These are phyloP conservation scores for Pichia sp. DNA, from an alignment of 1,139 yeast species.

Conservation along the genomic window DNA sequence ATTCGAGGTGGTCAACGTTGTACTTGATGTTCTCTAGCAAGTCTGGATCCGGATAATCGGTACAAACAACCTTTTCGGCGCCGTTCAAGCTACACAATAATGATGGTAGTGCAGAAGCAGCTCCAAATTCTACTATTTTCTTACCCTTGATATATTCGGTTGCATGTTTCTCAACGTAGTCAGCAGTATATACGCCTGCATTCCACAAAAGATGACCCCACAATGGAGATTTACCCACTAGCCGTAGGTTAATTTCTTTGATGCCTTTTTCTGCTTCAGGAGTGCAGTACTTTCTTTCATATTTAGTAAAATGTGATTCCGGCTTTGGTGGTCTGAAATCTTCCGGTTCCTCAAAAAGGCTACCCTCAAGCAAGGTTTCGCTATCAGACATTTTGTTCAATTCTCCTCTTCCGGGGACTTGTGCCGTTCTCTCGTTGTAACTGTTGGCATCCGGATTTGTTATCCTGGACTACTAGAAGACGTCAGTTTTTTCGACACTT, in stretches of 20 bases:
- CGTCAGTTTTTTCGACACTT: neutral
- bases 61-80: conserved; percentile 64
- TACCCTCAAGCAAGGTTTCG: conserved; percentile 23
- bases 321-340: conserved; percentile 62
- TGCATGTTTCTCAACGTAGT: conserved; percentile 64
- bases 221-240: conserved; percentile 87
- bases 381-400: conserved; percentile 17
- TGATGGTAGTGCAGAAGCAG: conserved; percentile 93
- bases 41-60: conserved; percentile 94
- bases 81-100: conserved; percentile 63
- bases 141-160: conserved; percentile 53
- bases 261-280: conserved; percentile 37
- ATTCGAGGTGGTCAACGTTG: conserved; percentile 51
- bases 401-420: neutral
- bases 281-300: conserved; percentile 42
- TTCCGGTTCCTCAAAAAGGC: conserved; percentile 75
- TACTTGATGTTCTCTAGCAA: conserved; percentile 66
- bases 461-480: no score
- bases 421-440: no score
- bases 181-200: conserved; percentile 88
- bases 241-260: conserved; percentile 50
- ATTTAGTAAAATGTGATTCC: conserved; percentile 68
- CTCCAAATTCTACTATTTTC: conserved; percentile 77
- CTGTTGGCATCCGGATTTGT: no score
- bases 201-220: conserved; percentile 99